These are phyloP conservation scores for Leptographium galeiforme DNA, from an alignment of 2,329 filamentous ascomycete species.

Conservation along the genomic window DNA sequence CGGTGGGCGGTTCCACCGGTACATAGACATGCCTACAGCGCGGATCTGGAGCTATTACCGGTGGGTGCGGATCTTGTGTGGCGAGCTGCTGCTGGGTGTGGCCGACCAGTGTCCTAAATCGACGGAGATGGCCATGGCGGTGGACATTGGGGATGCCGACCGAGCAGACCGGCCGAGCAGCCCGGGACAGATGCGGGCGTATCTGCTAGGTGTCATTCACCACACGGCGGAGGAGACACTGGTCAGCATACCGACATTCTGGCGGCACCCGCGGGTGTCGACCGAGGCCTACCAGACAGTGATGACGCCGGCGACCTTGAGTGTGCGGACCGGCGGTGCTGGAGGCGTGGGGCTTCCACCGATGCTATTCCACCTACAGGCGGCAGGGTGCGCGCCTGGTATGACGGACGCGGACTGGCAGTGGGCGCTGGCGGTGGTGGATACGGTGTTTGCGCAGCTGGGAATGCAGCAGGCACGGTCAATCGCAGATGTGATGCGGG, in stretches of 20 bases:
- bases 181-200: neutral
- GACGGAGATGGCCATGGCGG: neutral
- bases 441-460: slow-evolving; percentile 36
- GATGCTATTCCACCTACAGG: slow-evolving; percentile 33
- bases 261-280: slow-evolving; percentile 33
- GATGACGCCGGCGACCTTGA: slow-evolving; percentile 15
- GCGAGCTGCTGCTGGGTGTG: slow-evolving; percentile 33
- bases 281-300: slow-evolving; percentile 16
- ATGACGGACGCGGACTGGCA: slow-evolving; percentile 26
- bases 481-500: slow-evolving; percentile 24
- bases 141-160: neutral
- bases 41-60: slow-evolving; percentile 47
- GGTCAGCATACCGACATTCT: slow-evolving; percentile 33
- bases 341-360: slow-evolving; percentile 34
- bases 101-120: slow-evolving; percentile 21
- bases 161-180: neutral
- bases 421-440: slow-evolving; percentile 31
- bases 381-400: slow-evolving; percentile 32
- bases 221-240: slow-evolving; percentile 30
- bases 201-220: slow-evolving; percentile 18
- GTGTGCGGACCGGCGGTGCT: slow-evolving; percentile 23
- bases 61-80: slow-evolving; percentile 40
- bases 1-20: slow-evolving; percentile 39
- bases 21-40: slow-evolving; percentile 38
- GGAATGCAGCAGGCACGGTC: slow-evolving; percentile 36